Evolutionary conservation across 768 basidiomycete species (phyloP).

Genomic region (Calocybe gangraenosa): DNA sequence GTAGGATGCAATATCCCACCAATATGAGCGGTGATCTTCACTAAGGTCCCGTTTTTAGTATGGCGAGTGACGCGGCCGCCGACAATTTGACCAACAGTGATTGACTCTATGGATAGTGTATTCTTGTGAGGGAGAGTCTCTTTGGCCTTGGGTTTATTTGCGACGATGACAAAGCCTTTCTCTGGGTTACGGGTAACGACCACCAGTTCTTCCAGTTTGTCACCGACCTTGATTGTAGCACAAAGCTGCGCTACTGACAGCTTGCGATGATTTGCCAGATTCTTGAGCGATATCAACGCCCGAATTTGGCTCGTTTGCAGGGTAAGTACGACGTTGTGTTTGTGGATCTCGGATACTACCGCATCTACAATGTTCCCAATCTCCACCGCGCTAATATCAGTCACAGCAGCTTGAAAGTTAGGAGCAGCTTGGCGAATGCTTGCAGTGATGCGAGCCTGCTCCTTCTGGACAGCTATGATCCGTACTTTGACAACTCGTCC

Average conservation of each 20-base stretch:
- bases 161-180: slow-evolving; percentile 83
- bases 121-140: slow-evolving; percentile 42
- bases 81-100: slow-evolving; percentile 70
- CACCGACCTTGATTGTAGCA: slow-evolving; percentile 58
- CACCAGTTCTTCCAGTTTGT: slow-evolving; percentile 69
- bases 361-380: slow-evolving; percentile 75
- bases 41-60: slow-evolving; percentile 62
- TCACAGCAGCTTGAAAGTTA: slow-evolving; percentile 39
- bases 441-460: slow-evolving; percentile 65
- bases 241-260: slow-evolving; percentile 65
- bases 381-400: slow-evolving; percentile 70
- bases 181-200: slow-evolving; percentile 89
- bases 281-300: slow-evolving; percentile 83
- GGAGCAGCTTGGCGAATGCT: slow-evolving; percentile 80
- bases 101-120: slow-evolving; percentile 58
- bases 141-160: slow-evolving; percentile 62
- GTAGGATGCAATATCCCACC: slow-evolving; percentile 79
- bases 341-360: slow-evolving; percentile 75
- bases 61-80: slow-evolving; percentile 79
- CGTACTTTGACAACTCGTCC: slow-evolving; percentile 86
- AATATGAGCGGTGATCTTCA: slow-evolving; percentile 72
- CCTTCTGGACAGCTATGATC: slow-evolving; percentile 59
- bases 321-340: slow-evolving; percentile 74
- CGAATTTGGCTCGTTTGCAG: slow-evolving; percentile 67
- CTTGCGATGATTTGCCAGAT: slow-evolving; percentile 76